These are phyloP conservation scores for Anisodus tanguticus DNA, from an alignment of 257 asterid species.

Conservation along the genomic window DNA sequence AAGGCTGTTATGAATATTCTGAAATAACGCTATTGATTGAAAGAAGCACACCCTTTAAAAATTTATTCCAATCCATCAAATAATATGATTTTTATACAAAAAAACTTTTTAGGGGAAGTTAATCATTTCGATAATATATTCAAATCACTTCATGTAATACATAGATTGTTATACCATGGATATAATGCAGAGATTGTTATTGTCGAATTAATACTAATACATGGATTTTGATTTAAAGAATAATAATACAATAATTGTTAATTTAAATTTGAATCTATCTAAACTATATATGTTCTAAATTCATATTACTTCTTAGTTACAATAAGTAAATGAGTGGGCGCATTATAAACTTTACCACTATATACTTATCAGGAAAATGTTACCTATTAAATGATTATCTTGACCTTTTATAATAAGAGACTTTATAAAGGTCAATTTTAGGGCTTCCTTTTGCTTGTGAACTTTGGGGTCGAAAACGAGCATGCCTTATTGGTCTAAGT, in stretches of 20 bases:
- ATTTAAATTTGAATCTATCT: too few relatives aligned
- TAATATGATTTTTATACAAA: background rate
- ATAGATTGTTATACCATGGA: background rate
- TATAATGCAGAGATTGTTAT: background rate
- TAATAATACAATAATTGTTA: too few relatives aligned
- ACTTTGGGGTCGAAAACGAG: constrained; percentile 13
- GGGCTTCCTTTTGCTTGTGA: constrained; percentile 13
- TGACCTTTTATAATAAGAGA: background rate
- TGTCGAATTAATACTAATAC: background rate
- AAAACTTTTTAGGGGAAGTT: background rate
- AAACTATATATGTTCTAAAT: too few relatives aligned
- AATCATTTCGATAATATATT: background rate
- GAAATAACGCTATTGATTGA: background rate
- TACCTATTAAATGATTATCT: background rate
- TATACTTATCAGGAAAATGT: background rate
- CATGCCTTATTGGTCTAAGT: background rate
- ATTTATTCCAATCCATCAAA: background rate
- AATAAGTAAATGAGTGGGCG: too few relatives aligned
- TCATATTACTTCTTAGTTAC: too few relatives aligned
- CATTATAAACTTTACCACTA: too few relatives aligned
- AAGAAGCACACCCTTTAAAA: background rate
- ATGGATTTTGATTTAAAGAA: too few relatives aligned
- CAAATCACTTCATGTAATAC: background rate
- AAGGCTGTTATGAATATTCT: background rate
- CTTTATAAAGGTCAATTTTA: constrained; percentile 15